phyloP scores from a whole-genome alignment of 129 eudicot genomes.

The Flaveria robusta region DNA sequence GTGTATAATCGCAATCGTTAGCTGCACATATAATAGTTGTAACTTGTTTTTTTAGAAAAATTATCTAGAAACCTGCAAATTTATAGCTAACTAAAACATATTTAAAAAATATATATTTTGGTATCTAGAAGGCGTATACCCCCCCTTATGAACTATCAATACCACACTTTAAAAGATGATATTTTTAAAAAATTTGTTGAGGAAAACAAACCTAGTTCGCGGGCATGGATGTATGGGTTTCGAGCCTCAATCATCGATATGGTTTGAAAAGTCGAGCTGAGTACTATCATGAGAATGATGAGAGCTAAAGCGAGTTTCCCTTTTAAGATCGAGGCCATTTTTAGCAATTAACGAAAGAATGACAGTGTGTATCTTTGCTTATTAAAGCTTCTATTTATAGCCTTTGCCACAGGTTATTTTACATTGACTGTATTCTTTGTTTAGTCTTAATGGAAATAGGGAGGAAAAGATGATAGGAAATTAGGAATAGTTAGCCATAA shows the following conservation, averaged over 20 bases:
- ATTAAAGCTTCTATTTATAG: conserved; percentile 19
- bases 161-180: no score
- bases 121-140: no score
- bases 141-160: no score
- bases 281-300: conserved; percentile 15
- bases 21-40: conserved; percentile 20
- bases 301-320: conserved; percentile 26
- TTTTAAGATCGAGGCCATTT: conserved; percentile 19
- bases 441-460: neutral
- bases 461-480: conserved; percentile 19
- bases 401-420: neutral
- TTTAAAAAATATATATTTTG: no score
- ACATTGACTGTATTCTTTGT: neutral
- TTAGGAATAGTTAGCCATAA: neutral
- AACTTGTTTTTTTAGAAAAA: neutral
- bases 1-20: conserved; percentile 12
- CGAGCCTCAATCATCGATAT: conserved; percentile 9
- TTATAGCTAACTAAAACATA: no score
- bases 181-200: no score
- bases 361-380: neutral
- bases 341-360: neutral
- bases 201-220: conserved; percentile 32
- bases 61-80: neutral
- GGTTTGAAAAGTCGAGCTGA: conserved; percentile 2
- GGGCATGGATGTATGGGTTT: conserved; percentile 23